Evolutionary conservation across 1,139 yeast genomes (phyloP).

Genomic region (Diutina rugosa): DNA sequence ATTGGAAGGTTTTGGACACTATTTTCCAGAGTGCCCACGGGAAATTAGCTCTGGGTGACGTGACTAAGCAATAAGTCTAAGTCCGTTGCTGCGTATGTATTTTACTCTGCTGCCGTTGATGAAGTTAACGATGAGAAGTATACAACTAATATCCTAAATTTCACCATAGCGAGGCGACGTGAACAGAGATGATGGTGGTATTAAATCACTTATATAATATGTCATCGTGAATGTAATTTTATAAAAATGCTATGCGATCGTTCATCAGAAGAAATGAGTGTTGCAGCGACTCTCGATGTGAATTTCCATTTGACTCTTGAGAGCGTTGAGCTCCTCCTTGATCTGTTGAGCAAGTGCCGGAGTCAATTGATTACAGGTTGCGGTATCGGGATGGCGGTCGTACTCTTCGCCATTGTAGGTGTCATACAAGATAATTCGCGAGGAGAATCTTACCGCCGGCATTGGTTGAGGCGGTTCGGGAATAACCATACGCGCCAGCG

Average conservation of each 20-base stretch:
- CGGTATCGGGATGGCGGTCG: slow-evolving; percentile 87
- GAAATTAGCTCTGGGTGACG: slow-evolving; percentile 5
- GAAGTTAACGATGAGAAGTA: neutral
- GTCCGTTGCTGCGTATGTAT: neutral
- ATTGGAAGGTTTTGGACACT: slow-evolving; percentile 22
- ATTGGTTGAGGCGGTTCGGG: slow-evolving; percentile 3
- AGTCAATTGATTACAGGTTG: slow-evolving; percentile 86
- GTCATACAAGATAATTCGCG: slow-evolving; percentile 74
- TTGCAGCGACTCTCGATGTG: slow-evolving; percentile 67
- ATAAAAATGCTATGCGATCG: neutral
- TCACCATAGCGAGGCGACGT: no score
- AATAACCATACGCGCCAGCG: slow-evolving; percentile 4
- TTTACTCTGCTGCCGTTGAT: neutral
- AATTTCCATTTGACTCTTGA: slow-evolving; percentile 70
- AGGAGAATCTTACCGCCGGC: slow-evolving; percentile 58
- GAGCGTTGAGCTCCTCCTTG: slow-evolving; percentile 69
- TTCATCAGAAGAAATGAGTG: slow-evolving; percentile 61
- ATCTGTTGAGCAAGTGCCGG: slow-evolving; percentile 82
- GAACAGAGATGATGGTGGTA: neutral
- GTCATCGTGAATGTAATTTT: neutral
- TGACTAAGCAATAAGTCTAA: neutral
- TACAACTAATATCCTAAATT: no score
- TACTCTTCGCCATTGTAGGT: slow-evolving; percentile 79
- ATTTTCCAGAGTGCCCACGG: slow-evolving; percentile 36
- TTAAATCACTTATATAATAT: no score